A percentile compares a stretch with the other conserved stretches of the same genome.
Conservation (phyloP, 2,329 filamentous ascomycete species). For the Parascedosporium putredinis region DNA sequence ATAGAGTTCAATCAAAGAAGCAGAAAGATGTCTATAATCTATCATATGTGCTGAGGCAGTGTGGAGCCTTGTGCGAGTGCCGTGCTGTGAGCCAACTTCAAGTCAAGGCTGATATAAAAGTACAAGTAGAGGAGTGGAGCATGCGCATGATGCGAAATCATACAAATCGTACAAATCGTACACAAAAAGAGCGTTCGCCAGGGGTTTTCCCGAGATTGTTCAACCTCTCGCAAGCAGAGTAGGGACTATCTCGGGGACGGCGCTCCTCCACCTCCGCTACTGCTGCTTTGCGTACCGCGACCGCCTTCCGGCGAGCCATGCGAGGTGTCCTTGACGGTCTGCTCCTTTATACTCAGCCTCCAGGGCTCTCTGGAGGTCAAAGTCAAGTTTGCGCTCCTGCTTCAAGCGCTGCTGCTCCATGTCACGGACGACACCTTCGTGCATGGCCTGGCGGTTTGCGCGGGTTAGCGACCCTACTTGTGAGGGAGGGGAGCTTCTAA, state of each 20-base stretch:
- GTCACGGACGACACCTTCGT: conserved; percentile 85
- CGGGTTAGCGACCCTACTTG: background rate
- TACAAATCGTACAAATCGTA: background rate
- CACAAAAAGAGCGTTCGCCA: too few species aligned
- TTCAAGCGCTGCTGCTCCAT: conserved; percentile 90
- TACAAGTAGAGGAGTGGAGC: background rate
- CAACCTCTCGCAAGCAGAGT: too few species aligned
- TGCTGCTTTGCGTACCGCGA: background rate
- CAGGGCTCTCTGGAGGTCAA: conserved; percentile 77
- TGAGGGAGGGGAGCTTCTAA: conserved; percentile 13
- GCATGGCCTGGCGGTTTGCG: conserved; percentile 63
- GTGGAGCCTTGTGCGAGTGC: background rate
- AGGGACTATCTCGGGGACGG: background rate
- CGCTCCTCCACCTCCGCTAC: background rate
- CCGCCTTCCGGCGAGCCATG: background rate
- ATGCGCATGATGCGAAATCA: background rate
- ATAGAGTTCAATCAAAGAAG: background rate
- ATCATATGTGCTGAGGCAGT: too few species aligned
- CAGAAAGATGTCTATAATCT: too few species aligned
- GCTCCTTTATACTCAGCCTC: conserved; percentile 85
- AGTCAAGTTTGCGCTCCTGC: conserved; percentile 83
- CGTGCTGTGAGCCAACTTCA: background rate
- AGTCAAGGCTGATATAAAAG: background rate
- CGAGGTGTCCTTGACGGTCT: conserved; percentile 54
- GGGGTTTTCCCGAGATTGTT: too few species aligned